Evolutionary conservation across 768 basidiomycete genomes (phyloP), one percentile per base, ranked within the genome.

Genomic region (Mycena capillaripes): DNA sequence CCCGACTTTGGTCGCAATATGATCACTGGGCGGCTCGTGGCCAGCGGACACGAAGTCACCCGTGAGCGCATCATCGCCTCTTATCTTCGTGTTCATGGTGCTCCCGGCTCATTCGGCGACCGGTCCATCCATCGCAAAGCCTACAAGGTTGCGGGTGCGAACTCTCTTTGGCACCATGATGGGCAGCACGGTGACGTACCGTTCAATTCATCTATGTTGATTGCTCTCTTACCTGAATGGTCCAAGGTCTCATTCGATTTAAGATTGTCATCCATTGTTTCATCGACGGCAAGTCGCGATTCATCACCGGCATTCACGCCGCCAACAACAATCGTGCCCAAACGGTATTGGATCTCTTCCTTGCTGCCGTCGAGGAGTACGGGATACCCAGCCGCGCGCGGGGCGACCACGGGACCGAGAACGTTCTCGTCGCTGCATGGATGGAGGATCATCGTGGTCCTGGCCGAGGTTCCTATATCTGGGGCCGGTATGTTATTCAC

Each of bases 211-310:
- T 12, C 4, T n/a, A 40, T 64, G 9, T 4, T 36, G 38, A 21
- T 29, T 23, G 48, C 17, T n/a, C n/a, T n/a, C 55, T 30, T 30
- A 27, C 42, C 30, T 30, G 4, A 21, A 55, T 40, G 12, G 3
- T 53, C n/a, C n/a, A n/a, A 79, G 78, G 77, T 21, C 71, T 82
- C 3, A 79, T 81, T 29, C 57, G 67, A 6, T 80, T 71, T 65
- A 77, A 79, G 40, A 76, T 82, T 32, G 77, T 84, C 2, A 79
- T 79, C 4, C 83, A 84, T 66, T 77, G 76, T 4, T 82, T 82
- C 44, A 82, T 87, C 19, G 85, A 87, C 77, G 85, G 86, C 6
- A 81, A 81, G 57, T 82, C 83, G 1, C 76, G 83, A 4, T 76
- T 84, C 19, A 72, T 87, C 3, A 77, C 78, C 8, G 83, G 81